Evolutionary conservation across 805 yeast species (phyloP), one percentile per base, ranked within the genome.

Genomic region (Clavispora phyllophila): DNA sequence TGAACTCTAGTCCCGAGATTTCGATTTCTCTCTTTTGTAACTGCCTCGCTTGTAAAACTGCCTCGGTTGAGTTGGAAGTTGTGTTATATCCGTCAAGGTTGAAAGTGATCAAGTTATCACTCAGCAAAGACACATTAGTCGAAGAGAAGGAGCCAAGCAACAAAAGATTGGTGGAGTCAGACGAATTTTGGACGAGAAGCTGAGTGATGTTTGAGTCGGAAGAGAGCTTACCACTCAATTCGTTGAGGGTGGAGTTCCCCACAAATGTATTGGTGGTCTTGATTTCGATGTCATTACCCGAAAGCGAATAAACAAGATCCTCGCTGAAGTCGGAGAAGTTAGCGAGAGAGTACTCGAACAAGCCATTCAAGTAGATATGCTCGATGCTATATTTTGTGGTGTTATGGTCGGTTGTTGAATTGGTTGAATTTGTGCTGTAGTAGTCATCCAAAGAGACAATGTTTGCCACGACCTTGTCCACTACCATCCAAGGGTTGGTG

Each of bases 331-430:
- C 39, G 49, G 9, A 66, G 58, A 85, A 87, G 58, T 89, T 89
- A 2, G 76, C 62, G 28, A 81, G 63, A 1, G 87, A 81, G 61
- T 83, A 93, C 63, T 91, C 96, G 56, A 91, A 87, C 17, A 91
- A 54, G 9, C 95, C 96, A 59, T 86, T 84, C 39, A 90, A 59
- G 2, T 70, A 55, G 26, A 80, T 53, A 40, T 65, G 61, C 24
- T 47, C 40, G 22, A 50, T 36, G 20, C 18, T 17, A 37, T 18
- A 36, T 2, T 28, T 19, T 8, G 46, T 48, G 6, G 66, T 50
- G 32, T 53, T 48, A 15, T 47, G 53, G 24, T 44, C 38, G 26
- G 34, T 31, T 4, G 50, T 45, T 5, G 50, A 36, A 34, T 49
- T 59, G 6, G 49, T 40, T 15, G 38, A 15, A 31, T 47, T 47